Evolutionary conservation across 1,284 basidiomycete species (phyloP).

Genomic region (Athelia sp.): DNA sequence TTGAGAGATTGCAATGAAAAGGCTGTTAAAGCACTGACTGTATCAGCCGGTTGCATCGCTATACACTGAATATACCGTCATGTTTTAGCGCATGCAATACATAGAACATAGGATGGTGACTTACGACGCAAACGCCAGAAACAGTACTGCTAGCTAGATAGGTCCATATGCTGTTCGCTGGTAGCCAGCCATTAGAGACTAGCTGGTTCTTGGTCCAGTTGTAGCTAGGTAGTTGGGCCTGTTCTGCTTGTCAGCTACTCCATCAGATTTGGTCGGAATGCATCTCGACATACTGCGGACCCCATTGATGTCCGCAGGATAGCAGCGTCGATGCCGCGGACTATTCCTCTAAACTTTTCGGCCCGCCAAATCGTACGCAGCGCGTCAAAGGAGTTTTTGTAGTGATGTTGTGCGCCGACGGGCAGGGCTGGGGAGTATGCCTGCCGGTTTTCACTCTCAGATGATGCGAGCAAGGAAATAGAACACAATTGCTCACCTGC

Average conservation of each 20-base stretch:
- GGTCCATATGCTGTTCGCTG: conserved; percentile 77
- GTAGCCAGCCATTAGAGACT: conserved; percentile 57
- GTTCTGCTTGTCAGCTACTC: conserved; percentile 1
- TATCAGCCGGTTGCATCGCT: conserved; percentile 87
- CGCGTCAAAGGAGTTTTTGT: conserved; percentile 81
- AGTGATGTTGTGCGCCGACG: conserved; percentile 90
- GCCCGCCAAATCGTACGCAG: conserved; percentile 73
- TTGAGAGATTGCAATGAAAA: conserved; percentile 7
- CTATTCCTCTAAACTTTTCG: conserved; percentile 77
- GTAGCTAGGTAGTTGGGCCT: conserved; percentile 95
- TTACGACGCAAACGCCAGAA: conserved; percentile 87
- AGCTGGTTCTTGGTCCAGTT: conserved; percentile 86
- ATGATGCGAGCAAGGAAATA: not conserved
- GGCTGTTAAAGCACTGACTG: conserved; percentile 42
- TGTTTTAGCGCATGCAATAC: conserved; percentile 3
- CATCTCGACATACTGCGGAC: conserved; percentile 55
- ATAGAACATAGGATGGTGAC: conserved; percentile 22
- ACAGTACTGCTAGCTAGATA: conserved; percentile 87
- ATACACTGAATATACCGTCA: conserved; percentile 48
- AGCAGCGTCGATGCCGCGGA: conserved; percentile 91
- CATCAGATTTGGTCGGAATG: not conserved
- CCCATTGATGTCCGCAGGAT: conserved; percentile 94
- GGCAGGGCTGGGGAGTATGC: conserved; percentile 93
- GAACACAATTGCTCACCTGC: conserved; percentile 54
- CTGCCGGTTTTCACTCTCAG: conserved; percentile 26